These are phyloP conservation scores for Chlamydomonas reinhardtii DNA, from an alignment of 163 green algal species.

Conservation along the genomic window DNA sequence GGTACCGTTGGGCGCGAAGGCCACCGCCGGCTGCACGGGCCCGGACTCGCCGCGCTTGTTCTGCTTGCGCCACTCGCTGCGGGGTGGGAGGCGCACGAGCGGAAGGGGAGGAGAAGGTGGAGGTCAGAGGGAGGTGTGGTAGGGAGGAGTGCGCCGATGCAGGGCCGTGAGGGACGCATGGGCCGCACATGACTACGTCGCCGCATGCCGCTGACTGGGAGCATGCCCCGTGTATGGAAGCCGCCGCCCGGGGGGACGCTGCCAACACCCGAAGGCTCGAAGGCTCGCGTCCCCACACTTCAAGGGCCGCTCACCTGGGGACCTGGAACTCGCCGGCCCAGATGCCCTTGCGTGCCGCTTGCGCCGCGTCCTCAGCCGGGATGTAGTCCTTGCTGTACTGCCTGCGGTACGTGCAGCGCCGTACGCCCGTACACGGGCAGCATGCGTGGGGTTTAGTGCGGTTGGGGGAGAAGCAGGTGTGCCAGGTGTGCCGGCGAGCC, in stretches of 20 bases:
- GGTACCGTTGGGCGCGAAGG: background rate
- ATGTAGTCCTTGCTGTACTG: conserved; percentile 80
- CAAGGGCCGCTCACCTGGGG: background rate
- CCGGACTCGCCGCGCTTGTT: conserved; percentile 36
- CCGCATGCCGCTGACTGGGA: too few species aligned
- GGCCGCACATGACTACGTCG: too few species aligned
- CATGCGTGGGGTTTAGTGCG: too few species aligned
- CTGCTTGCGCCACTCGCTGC: conserved; percentile 31
- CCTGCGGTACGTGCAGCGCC: too few species aligned
- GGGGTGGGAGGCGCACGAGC: background rate
- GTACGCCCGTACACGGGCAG: too few species aligned
- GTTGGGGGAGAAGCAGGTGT: too few species aligned
- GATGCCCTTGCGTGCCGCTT: conserved; percentile 62
- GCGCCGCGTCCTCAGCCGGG: conserved; percentile 69
- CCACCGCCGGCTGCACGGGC: background rate
- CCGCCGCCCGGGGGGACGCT: too few species aligned
- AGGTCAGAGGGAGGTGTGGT: background rate
- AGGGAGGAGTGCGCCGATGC: background rate
- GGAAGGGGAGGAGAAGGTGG: background rate
- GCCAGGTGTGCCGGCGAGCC: too few species aligned
- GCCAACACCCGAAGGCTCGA: too few species aligned
- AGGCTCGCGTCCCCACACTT: too few species aligned
- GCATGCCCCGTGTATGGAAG: too few species aligned
- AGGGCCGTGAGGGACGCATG: too few species aligned
- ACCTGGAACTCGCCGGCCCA: conserved; percentile 75